Base-by-base conservation (phyloP, 768 basidiomycete species). In the Lactarius pseudohatsudake region DNA sequence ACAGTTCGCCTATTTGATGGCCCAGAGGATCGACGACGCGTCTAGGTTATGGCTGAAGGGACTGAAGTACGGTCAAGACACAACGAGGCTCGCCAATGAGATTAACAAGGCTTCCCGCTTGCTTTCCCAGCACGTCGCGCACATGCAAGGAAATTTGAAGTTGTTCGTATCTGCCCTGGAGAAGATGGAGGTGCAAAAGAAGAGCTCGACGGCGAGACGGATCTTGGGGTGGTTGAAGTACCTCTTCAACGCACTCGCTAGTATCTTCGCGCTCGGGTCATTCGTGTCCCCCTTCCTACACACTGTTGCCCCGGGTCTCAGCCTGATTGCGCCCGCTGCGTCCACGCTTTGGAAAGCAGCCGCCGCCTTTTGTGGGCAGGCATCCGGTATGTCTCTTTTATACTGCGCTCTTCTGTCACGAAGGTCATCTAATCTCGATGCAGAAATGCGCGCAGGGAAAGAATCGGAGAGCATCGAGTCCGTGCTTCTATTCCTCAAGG, bases 71-170 rank as follows among this genome's bases (percentile, higher is more conserved):
- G 62, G 36, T 8, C 11, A 57, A 2, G 62, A 67, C 20, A 59
- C 58, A 58, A 67, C 58, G 15, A 45, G 53, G 57, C 57, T 67
- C 58, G 66, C 66, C 34, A 56, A 60, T 11, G 66, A 67, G 10
- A 59, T 67, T 15, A 55, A n/a, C 58, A 10, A 5, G 4, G 62
- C 62, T n/a, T 43, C 66, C 20, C 45, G 34, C 7, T 22, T 15
- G 41, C 66, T 64, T 28, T 64, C 62, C 22, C 2, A 22, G 32
- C 16, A 64, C 5, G 58, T 64, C 53, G 18, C 32, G 3, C 43
- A 56, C 0, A 59, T 67, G 62, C 34, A 56, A 28, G 20, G 8
- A 4, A 32, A 63, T 41, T 47, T 67, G 26, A n/a, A 4, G 3
- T 20, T 53, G 62, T 64, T 67, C 26, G 66, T 67, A 6, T 45